Evolutionary conservation across 2,329 filamentous ascomycete species (phyloP), one percentile per base, ranked within the genome.

Genomic region (Aspergillaceae sp.): DNA sequence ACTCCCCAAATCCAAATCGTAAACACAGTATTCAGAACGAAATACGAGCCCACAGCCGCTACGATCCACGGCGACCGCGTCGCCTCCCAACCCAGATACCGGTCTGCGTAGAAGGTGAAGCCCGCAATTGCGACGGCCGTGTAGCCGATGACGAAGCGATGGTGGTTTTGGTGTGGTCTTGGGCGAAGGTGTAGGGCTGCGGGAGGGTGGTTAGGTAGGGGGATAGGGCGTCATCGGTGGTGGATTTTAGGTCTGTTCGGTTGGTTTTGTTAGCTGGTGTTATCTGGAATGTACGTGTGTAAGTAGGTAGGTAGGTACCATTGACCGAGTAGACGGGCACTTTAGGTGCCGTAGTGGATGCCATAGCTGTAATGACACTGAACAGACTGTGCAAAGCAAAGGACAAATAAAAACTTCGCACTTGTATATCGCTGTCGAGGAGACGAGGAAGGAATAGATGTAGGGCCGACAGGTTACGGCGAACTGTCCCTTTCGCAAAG

Each of bases 191-290:
- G 53, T 69, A 70, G 19, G 68, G 67, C 19, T 65, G 61, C 77
- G 83, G 65, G n/a, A 97, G 82, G 30, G 82, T 86, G 69, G 87
- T 91, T 52, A 98, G 82, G 74, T 97, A 97, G 71, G 92, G 89
- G 48, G 86, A 82, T 49, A 98, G 83, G 47, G 90, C 88, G 71
- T 98, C 92, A 72, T 98, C 92, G 55, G 87, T 88, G 35, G 90
- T 94, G 73, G 92, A 94, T 71, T 97, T 97, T 53, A 98, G 84
- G 66, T 97, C 92, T 94, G 64, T 26, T 26, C 26, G 9, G 19
- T 19, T 19, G 19, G 19, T 19, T 29, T 3, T 41, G 38, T 41
- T 30, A 19, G 19, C 19, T 19, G 19, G 19, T 19, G 2, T 19
- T 2, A 19, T 19, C 19, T 19, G 42, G 45, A 48, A 47, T 48